phyloP scores from a whole-genome alignment of 2,329 filamentous ascomycete species.

The Botryotinia globosa region DNA sequence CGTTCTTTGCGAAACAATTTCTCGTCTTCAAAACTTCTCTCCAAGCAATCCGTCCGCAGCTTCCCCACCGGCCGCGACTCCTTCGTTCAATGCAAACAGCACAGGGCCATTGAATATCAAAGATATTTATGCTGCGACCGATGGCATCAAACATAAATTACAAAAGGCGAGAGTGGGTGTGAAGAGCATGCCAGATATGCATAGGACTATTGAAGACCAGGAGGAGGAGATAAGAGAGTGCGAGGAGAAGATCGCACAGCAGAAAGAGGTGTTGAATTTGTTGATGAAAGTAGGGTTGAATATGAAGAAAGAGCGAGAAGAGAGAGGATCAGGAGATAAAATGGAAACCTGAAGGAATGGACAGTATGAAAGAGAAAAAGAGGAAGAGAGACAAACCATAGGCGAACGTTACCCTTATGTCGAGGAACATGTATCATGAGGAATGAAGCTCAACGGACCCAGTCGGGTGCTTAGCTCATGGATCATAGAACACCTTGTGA shows the following conservation, averaged over 20 bases:
- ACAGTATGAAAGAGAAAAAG: neutral
- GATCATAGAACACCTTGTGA: constrained; percentile 4
- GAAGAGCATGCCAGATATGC: constrained; percentile 66
- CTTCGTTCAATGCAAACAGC: constrained; percentile 40
- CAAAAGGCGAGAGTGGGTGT: constrained; percentile 71
- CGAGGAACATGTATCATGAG: neutral
- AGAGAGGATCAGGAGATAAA: constrained; percentile 21
- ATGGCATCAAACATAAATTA: constrained; percentile 77
- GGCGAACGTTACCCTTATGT: neutral
- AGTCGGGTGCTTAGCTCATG: neutral
- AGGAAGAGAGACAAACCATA: neutral
- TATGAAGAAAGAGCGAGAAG: constrained; percentile 41
- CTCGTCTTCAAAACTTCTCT: constrained; percentile 60
- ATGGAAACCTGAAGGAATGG: constrained; percentile 16
- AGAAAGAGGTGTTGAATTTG: constrained; percentile 56
- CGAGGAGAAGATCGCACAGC: constrained; percentile 59
- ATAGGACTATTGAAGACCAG: constrained; percentile 65
- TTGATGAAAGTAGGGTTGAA: constrained; percentile 51
- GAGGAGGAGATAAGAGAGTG: constrained; percentile 66
- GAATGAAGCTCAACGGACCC: neutral
- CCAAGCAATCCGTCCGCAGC: constrained; percentile 38
- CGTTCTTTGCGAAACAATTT: constrained; percentile 73
- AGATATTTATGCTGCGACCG: constrained; percentile 75
- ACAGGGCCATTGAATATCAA: constrained; percentile 49
- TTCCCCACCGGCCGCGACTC: constrained; percentile 35